Percentiles rank a stretch among this genome's conserved stretches.
Conservation (phyloP, 208 protist genomes). For the Herpetomonas muscarum region DNA sequence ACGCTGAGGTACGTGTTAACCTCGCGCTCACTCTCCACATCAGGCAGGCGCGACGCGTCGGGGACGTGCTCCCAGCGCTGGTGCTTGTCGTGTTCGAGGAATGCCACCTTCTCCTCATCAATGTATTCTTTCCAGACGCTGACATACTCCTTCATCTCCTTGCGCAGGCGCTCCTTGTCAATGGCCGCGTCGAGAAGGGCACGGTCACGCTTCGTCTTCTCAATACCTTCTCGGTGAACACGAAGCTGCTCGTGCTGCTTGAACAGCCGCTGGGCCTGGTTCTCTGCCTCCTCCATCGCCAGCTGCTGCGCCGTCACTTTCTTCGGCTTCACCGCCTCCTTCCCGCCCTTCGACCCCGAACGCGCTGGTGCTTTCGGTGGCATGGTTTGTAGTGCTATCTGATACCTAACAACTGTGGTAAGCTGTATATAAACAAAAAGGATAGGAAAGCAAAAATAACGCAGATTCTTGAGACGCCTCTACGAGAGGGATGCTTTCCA, state of each 20-base stretch:
- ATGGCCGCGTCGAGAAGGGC: conserved; percentile 39
- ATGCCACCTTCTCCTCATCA: conserved; percentile 57
- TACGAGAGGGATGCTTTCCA: too few relatives aligned
- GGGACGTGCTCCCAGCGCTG: conserved; percentile 59
- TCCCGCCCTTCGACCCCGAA: conserved; percentile 38
- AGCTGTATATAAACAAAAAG: too few relatives aligned
- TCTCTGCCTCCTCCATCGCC: conserved; percentile 49
- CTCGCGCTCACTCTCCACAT: conserved; percentile 72
- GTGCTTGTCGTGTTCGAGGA: conserved; percentile 80
- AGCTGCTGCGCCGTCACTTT: conserved; percentile 48
- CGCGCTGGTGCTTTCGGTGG: conserved; percentile 6
- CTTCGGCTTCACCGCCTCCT: conserved; percentile 48
- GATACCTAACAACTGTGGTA: too few relatives aligned
- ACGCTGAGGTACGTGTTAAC: conserved; percentile 87
- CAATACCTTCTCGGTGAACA: conserved; percentile 33
- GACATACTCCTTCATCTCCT: conserved; percentile 40
- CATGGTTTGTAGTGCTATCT: conserved; percentile 1
- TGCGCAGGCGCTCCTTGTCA: conserved; percentile 57
- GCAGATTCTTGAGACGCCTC: too few relatives aligned
- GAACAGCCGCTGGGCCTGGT: conserved; percentile 64
- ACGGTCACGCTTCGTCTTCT: conserved; percentile 51
- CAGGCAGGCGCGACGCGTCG: conserved; percentile 63
- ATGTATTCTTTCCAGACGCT: conserved; percentile 30
- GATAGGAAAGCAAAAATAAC: neutral
- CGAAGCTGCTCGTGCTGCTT: conserved; percentile 82